phyloP scores from a whole-genome alignment of 148 eudicot genomes.

The Agrostemma githago region DNA sequence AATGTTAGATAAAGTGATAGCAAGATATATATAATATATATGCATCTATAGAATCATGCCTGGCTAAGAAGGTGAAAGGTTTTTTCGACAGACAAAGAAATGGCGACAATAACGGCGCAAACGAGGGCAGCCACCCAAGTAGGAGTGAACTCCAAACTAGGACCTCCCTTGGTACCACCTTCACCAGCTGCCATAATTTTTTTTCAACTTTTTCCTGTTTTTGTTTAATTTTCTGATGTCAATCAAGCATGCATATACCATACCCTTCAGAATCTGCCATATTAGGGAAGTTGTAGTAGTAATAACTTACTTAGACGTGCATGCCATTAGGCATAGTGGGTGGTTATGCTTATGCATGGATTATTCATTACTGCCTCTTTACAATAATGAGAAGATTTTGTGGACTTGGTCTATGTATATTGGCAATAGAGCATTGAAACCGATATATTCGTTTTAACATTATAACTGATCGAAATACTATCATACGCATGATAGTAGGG shows the following conservation, averaged over 20 bases:
- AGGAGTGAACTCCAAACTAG: slow-evolving; percentile 27
- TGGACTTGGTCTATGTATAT: not conserved
- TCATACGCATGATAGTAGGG: no score
- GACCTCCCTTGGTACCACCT: slow-evolving; percentile 20
- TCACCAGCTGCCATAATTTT: slow-evolving; percentile 22
- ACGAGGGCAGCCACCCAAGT: slow-evolving; percentile 32
- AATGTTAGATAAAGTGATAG: not conserved
- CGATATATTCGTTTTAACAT: no score
- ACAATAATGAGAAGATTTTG: not conserved
- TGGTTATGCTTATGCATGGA: not conserved
- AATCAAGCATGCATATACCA: not conserved
- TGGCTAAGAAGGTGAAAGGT: slow-evolving; percentile 23
- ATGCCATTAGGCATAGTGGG: slow-evolving; percentile 3
- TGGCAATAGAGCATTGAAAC: not conserved
- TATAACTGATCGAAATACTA: no score
- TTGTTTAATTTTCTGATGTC: not conserved
- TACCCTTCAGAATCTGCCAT: not conserved
- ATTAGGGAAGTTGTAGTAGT: not conserved
- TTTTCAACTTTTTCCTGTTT: not conserved
- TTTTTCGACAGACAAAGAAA: slow-evolving; percentile 27
- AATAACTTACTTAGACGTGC: not conserved
- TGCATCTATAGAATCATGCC: not conserved
- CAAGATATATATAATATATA: no score
- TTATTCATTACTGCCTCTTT: no score
- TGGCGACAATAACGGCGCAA: slow-evolving; percentile 23